Base-by-base conservation (phyloP, 1,284 basidiomycete species). In the Boletus sp. region DNA sequence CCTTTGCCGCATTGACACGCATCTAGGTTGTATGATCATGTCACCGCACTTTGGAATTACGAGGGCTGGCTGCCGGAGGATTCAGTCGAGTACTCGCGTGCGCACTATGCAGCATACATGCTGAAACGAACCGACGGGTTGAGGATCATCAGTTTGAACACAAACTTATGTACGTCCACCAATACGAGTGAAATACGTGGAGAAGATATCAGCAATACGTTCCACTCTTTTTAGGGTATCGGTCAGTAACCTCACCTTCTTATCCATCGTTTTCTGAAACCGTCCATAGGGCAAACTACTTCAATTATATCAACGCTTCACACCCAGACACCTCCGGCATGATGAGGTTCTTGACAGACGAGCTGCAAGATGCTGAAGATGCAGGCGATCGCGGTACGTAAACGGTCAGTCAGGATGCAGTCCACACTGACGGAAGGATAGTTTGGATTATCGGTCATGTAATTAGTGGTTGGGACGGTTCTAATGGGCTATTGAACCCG, bases 381-480 rank as follows among this genome's bases (percentile, higher is more conserved):
- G 72, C 74, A 27, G 78, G 82, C 4, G 82, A 87, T 45, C 70
- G 82, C 58, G 84, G 82, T 80, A 41, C 16, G 64, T 58, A 23
- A 25, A n/a, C 13, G 23, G 22, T 38, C 22, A 33, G 17, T n/a
- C 33, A 35, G 6, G 23, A 25, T 39, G 14, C 20, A 37, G 13
- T 37, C 34, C 12, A 16, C 22, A 16, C 46, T 66, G 23, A 68
- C 10, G 7, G 8, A 32, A 33, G 23, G 16, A 30, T 41, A 86
- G 89, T 81, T 0, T 91, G 85, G 84, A 86, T 91, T 50, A 69
- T 91, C 1, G 88, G 86, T 1, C 88, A 91, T 61, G 88, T 91
- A 25, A 64, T 85, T 8, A 76, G 74, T 16, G 89, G 88, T 16
- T 91, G 88, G 84, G 84, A 87, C 56, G 86, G 85, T 13, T 71